Evolutionary conservation across 345 rosid species (phyloP), one percentile per base, ranked within the genome.

Genomic region (Boechera retrofracta): DNA sequence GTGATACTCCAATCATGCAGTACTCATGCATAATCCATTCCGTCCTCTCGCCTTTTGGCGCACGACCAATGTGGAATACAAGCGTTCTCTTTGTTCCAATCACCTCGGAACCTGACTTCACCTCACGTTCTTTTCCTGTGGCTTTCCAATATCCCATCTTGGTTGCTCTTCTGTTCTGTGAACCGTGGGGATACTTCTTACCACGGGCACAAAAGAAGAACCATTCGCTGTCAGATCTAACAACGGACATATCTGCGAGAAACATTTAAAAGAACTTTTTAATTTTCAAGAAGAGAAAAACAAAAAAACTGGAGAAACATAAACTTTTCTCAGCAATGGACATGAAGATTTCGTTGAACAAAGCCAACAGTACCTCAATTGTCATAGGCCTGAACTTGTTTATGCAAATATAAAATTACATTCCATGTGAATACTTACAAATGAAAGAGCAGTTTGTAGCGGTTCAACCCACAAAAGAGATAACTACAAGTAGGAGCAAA

Each of bases 1-100:
- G 89, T 28, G 91, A 54, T 21, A 70, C 69, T 39, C 89, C 93
- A 4, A 63, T 59, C 91, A 87, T 83, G 80, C 92, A 86, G 75
- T 83, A 92, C 67, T 92, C 98, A 36, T 94, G 95, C 92, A 94
- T 88, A 62, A 86, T 86, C 97, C 97, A 92, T 73, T 90, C 97
- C 0, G 98, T 94, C 61, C 97, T 84, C 76, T 85, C 92, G 0
- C 95, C 97, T 80, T 85, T 94, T 0, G 97, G 97, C 0, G 97
- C 97, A 72, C 97, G 98, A 33, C 98, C 97, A 2, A 73, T 29
- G 69, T 94, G 97, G 79, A 94, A 92, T 44, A 94, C 95, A 0
- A 94, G 97, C 10, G 98, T 92, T 74, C 97, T 89, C 82, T 94
- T 94, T 3, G 93, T 88, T 10, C 98, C 97, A 64, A 94, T 88